Percentiles rank a stretch among this genome's conserved stretches.
Conservation (phyloP, 257 asterid genomes). For the Solanum acaule region DNA sequence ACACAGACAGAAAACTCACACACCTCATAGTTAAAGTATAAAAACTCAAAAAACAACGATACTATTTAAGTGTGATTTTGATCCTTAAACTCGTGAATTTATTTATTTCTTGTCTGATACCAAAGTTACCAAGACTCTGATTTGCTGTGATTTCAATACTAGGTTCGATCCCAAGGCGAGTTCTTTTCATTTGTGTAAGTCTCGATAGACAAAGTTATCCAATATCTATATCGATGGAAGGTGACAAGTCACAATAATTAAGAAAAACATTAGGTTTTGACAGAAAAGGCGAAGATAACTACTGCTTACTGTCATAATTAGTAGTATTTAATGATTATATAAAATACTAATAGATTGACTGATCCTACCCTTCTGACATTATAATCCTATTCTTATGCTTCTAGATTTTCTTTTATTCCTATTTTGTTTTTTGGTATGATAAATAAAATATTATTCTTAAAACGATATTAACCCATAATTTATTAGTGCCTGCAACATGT, state of each 20-base stretch:
- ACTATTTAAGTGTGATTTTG: neutral
- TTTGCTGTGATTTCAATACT: neutral
- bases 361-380: neutral
- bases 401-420: neutral
- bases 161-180: rapidly evolving
- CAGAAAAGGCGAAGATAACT: neutral
- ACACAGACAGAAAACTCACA: neutral
- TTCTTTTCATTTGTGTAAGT: neutral
- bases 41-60: neutral
- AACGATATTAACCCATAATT: neutral
- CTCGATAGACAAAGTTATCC: neutral
- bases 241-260: neutral
- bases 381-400: neutral
- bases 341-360: neutral
- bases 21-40: neutral
- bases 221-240: rapidly evolving
- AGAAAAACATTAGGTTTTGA: neutral
- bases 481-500: neutral
- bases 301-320: neutral
- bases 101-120: neutral
- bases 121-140: neutral
- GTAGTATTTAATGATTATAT: neutral
- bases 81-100: too few relatives aligned
- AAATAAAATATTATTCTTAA: neutral
- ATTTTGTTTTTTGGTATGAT: neutral